A percentile compares a stretch with the other conserved stretches of the same genome.
Evolutionary conservation across 2,329 filamentous ascomycete genomes (phyloP).

Genomic region (Colletotrichum limetticola): DNA sequence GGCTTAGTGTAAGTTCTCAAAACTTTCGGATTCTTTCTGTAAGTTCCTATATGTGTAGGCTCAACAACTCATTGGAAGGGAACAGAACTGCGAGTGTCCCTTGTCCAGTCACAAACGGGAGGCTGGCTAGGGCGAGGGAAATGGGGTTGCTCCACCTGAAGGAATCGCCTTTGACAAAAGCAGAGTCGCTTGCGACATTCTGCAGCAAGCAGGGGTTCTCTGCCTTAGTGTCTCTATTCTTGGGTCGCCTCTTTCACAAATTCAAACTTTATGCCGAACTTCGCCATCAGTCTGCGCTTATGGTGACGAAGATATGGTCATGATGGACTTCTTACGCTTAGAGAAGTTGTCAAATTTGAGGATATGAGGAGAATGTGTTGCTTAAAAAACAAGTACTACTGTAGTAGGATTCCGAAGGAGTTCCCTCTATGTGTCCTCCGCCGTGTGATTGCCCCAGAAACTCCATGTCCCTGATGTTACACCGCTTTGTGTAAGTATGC

Average conservation of each 20-base stretch:
- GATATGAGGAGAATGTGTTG: not conserved
- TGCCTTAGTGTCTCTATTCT: not conserved
- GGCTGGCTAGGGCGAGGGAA: not conserved
- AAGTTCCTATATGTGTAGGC: not conserved
- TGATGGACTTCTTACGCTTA: not conserved
- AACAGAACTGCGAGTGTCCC: not conserved
- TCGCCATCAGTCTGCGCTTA: not conserved
- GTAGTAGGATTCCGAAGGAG: too few species aligned
- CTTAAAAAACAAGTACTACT: not conserved
- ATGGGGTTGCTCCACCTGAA: not conserved
- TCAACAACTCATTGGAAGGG: not conserved
- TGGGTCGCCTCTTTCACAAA: not conserved
- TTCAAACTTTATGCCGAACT: not conserved
- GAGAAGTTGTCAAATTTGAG: not conserved
- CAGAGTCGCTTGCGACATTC: not conserved
- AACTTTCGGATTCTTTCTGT: not conserved
- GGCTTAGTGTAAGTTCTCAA: not conserved
- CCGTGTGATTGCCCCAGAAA: not conserved
- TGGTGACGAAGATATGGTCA: not conserved
- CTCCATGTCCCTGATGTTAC: not conserved
- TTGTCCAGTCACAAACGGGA: not conserved
- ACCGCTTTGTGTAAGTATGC: not conserved
- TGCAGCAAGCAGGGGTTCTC: not conserved
- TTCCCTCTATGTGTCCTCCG: too few species aligned
- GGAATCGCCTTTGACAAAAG: not conserved